Base-by-base conservation (phyloP, 306 rosid species). In the Dicorynia guianensis region DNA sequence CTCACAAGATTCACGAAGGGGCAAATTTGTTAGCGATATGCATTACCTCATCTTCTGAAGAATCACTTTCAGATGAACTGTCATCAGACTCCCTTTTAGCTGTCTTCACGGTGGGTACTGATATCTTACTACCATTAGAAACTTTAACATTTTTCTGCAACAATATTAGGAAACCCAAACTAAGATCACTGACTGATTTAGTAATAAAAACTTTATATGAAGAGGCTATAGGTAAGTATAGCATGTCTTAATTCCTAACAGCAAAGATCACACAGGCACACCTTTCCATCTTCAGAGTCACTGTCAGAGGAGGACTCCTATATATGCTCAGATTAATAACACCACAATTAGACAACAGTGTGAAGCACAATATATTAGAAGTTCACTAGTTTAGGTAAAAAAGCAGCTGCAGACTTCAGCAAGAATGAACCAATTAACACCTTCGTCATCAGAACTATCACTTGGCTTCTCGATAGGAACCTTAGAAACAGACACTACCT, bases 1-100 rank as follows among this genome's bases (percentile, higher is more conserved):
- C 0, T 15, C 3, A 6, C 1, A 44, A n/a, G 3, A 59, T 33
- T 20, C 18, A 17, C 1, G 30, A 25, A 2, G 30, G 30, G 30
- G 2, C 30, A 25, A 25, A 6, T 8, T 13, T 42, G 39, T 11
- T 15, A 12, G 34, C 5, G 5, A 17, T 5, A 7, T 35, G 17
- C 36, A 53, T 48, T 54, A 75, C 86, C 80, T 76, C 84, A 3
- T 83, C 88, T 11, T 52, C 89, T 18, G 85, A 81, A n/a, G 79
- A 76, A 18, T 82, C 86, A 57, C 74, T 70, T 30, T 83, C 87
- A 5, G 79, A 78, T 4, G 88, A 80, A 68, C 87, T 76, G 10
- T 73, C 83, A 53, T 72, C 59, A 11, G 82, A 55, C 20, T 69
- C 77, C 63, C 55, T 63, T 65, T 82, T 77, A n/a, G 64, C 12